These are phyloP conservation scores for Echria macrotheca DNA, from an alignment of 495 filamentous ascomycete species.

Conservation along the genomic window DNA sequence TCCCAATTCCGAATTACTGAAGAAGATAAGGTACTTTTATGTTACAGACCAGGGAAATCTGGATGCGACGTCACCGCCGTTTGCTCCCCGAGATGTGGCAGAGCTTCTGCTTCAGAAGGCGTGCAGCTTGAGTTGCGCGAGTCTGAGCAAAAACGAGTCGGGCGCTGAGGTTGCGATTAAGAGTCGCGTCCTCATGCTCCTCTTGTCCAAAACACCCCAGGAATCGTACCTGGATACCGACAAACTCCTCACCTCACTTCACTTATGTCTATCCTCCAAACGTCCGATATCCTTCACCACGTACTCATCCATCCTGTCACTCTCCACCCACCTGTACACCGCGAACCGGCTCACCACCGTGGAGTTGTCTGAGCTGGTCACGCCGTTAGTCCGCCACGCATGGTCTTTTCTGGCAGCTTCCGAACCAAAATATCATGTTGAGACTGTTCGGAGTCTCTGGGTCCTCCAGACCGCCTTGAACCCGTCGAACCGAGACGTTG, in stretches of 20 bases:
- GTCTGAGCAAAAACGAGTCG: conserved; percentile 32
- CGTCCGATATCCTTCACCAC: conserved; percentile 37
- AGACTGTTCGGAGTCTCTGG: conserved; percentile 82
- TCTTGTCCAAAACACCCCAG: conserved; percentile 52
- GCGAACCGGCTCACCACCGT: conserved; percentile 49
- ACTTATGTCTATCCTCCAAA: conserved; percentile 31
- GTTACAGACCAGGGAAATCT: conserved; percentile 50
- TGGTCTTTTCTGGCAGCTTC: conserved; percentile 77
- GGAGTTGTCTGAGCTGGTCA: conserved; percentile 60
- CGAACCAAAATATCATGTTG: conserved; percentile 87
- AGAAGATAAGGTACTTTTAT: conserved; percentile 62
- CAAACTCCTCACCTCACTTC: conserved; percentile 53
- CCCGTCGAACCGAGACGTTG: conserved; percentile 53
- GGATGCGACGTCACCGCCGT: conserved; percentile 49
- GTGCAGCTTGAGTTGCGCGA: conserved; percentile 47
- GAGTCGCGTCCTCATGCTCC: conserved; percentile 49
- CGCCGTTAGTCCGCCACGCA: conserved; percentile 59
- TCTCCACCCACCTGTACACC: conserved; percentile 58
- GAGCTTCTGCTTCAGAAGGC: conserved; percentile 60
- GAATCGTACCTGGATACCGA: conserved; percentile 48
- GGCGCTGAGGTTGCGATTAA: conserved; percentile 37
- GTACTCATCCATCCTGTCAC: conserved; percentile 57
- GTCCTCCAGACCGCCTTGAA: conserved; percentile 62
- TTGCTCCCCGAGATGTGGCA: conserved; percentile 49
- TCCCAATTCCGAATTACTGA: conserved; percentile 49